Conservation (phyloP, 148 eudicot species). For the Chenopodium berlandieri region DNA sequence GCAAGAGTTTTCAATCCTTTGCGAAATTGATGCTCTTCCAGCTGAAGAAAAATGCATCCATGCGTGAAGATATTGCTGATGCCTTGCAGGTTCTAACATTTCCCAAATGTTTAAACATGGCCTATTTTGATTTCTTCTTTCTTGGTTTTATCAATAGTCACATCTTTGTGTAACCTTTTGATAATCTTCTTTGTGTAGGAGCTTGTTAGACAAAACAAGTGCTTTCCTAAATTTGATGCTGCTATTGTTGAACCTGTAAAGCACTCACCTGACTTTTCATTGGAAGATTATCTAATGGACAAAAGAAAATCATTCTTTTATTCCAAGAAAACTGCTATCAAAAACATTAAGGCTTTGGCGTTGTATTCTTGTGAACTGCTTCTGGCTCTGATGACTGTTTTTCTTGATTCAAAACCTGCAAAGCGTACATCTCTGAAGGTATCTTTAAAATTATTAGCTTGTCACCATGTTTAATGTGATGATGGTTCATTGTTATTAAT, state of each 20-base stretch:
- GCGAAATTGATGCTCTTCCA: constrained; percentile 46
- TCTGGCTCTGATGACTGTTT: constrained; percentile 45
- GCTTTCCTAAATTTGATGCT: constrained; percentile 33
- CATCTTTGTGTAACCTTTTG: background rate
- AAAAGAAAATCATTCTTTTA: constrained; percentile 31
- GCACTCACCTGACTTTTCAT: constrained; percentile 25
- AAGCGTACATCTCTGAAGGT: constrained; percentile 60
- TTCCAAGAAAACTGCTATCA: constrained; percentile 48
- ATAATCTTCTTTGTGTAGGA: constrained; percentile 37
- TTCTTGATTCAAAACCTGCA: constrained; percentile 50
- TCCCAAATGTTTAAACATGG: background rate
- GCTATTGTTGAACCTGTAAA: constrained; percentile 29
- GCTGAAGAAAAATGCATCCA: constrained; percentile 56
- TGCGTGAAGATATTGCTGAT: constrained; percentile 54
- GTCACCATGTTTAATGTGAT: background rate
- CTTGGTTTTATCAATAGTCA: background rate
- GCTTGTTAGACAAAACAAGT: constrained; percentile 64
- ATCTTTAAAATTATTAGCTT: constrained; percentile 12
- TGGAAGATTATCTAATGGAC: constrained; percentile 33
- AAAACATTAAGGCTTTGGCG: constrained; percentile 55
- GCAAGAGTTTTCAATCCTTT: constrained; percentile 48
- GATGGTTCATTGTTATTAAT: background rate
- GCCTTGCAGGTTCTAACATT: constrained; percentile 57
- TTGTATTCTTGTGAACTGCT: constrained; percentile 58
- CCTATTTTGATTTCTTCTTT: background rate